Percentiles rank a stretch among this genome's conserved stretches.
phyloP scores from a whole-genome alignment of 768 basidiomycete genomes.

The Filobasidium floriforme region DNA sequence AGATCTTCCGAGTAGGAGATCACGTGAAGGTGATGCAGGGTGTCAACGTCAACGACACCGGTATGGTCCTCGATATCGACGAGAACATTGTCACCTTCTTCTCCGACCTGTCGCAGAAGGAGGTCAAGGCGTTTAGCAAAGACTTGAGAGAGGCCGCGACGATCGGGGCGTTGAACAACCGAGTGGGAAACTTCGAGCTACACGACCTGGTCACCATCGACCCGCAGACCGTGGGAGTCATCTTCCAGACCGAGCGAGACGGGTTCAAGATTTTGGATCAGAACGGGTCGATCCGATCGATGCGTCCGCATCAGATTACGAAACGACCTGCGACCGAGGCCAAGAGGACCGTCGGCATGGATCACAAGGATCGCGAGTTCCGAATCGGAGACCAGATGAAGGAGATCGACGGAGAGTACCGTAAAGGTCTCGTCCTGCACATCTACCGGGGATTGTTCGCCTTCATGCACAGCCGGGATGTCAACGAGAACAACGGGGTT shows the following conservation, averaged over 20 bases:
- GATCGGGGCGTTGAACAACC: slow-evolving; percentile 82
- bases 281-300: slow-evolving; percentile 75
- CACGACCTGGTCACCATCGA: slow-evolving; percentile 96
- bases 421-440: slow-evolving; percentile 84
- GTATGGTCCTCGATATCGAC: slow-evolving; percentile 84
- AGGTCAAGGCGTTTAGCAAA: slow-evolving; percentile 91
- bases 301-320: slow-evolving; percentile 89
- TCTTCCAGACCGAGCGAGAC: slow-evolving; percentile 93
- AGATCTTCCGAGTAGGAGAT: slow-evolving; percentile 92
- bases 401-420: slow-evolving; percentile 75
- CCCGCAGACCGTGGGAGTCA: slow-evolving; percentile 87
- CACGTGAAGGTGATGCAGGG: slow-evolving; percentile 98
- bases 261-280: slow-evolving; percentile 95
- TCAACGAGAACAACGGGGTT: slow-evolving; percentile 82
- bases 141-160: slow-evolving; percentile 96
- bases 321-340: slow-evolving; percentile 69
- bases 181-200: slow-evolving; percentile 85
- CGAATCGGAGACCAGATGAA: slow-evolving; percentile 84
- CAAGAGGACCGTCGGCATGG: slow-evolving; percentile 73
- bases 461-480: slow-evolving; percentile 87
- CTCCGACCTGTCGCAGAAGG: slow-evolving; percentile 94
- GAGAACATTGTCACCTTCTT: slow-evolving; percentile 82
- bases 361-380: slow-evolving; percentile 79
- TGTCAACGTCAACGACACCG: slow-evolving; percentile 88
- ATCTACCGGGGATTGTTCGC: slow-evolving; percentile 90